These are phyloP conservation scores for Dimocarpus longan DNA, from an alignment of 345 rosid species.

Conservation along the genomic window DNA sequence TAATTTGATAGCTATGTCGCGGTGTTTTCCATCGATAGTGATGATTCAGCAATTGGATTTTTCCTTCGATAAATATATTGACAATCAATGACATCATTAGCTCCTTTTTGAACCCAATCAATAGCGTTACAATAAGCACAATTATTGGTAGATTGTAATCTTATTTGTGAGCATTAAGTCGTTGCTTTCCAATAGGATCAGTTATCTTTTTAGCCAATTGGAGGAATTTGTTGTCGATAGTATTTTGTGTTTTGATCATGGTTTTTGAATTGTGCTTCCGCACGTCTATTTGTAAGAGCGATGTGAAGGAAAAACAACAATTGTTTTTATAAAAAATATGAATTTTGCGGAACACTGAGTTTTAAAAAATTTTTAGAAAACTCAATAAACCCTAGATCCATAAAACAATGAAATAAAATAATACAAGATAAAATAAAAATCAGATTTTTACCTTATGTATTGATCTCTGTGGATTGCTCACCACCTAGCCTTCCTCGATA, in stretches of 20 bases:
- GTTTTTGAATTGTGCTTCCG: background rate
- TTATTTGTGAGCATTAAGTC: background rate
- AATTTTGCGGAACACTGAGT: no score
- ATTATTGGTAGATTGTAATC: background rate
- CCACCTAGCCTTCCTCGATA: no score
- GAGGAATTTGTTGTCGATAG: background rate
- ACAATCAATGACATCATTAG: background rate
- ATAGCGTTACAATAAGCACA: background rate
- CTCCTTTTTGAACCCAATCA: background rate
- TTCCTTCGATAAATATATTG: background rate
- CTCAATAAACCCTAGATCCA: no score
- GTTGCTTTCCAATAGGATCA: background rate
- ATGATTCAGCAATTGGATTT: background rate
- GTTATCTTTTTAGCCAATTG: background rate
- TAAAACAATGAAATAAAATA: no score
- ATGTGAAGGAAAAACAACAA: no score
- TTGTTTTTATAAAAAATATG: no score
- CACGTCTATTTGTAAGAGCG: no score
- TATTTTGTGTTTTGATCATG: background rate
- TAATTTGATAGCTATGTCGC: background rate
- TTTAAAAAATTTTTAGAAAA: no score
- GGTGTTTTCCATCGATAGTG: background rate
- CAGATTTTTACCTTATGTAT: no score
- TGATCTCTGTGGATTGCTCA: no score
- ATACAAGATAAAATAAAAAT: no score